A percentile compares a stretch with the other conserved stretches of the same genome.
Conservation (phyloP, 768 basidiomycete genomes). For the Mycena latifolia region DNA sequence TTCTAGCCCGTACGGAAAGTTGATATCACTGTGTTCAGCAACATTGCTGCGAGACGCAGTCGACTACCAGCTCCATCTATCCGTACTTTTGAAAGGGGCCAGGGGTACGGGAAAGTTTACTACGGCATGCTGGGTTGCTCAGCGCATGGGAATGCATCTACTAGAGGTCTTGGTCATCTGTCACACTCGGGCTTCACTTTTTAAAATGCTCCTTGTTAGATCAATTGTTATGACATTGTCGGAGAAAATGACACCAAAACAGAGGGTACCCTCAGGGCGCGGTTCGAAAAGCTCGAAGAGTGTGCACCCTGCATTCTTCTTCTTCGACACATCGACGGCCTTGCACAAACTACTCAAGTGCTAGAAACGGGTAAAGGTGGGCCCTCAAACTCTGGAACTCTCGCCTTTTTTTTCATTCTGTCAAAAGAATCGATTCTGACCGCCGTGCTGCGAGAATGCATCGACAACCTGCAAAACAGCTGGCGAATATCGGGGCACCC, state of each 20-base stretch:
- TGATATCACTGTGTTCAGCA: conserved; percentile 72
- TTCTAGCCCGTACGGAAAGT: conserved; percentile 55
- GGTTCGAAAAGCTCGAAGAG: conserved; percentile 80
- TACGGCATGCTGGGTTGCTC: conserved; percentile 65
- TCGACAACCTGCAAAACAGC: conserved; percentile 64
- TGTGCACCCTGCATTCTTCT: conserved; percentile 91
- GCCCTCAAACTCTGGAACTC: background rate
- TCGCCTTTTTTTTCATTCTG: background rate
- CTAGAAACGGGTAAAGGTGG: conserved; percentile 77
- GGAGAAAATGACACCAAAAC: conserved; percentile 85
- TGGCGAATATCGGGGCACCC: conserved; percentile 78
- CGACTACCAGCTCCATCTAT: conserved; percentile 73
- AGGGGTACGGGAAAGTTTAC: conserved; percentile 88
- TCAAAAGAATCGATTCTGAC: conserved; percentile 69
- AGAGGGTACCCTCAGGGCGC: conserved; percentile 76
- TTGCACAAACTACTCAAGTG: conserved; percentile 76
- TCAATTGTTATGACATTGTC: conserved; percentile 87
- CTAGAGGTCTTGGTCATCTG: conserved; percentile 67
- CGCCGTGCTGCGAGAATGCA: conserved; percentile 71
- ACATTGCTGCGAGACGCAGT: conserved; percentile 67
- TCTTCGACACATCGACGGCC: conserved; percentile 84
- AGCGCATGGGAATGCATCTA: conserved; percentile 79
- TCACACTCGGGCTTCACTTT: background rate
- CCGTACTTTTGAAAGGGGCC: conserved; percentile 82
- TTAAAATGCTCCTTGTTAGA: conserved; percentile 54